Conservation (phyloP, 768 basidiomycete genomes). For the Lentinus brumalis region DNA sequence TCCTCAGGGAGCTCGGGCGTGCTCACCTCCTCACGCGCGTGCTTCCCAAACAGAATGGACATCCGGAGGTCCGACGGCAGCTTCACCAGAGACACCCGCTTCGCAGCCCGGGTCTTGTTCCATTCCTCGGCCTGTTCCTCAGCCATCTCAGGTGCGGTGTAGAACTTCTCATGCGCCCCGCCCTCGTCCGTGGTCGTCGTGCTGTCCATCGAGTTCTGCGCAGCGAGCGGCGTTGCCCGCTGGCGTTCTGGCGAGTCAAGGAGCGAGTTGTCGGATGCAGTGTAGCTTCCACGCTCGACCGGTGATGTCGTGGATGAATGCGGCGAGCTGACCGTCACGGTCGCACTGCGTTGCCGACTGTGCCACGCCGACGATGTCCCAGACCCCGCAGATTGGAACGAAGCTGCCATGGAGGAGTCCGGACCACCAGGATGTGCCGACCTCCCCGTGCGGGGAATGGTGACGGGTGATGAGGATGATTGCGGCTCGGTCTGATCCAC, state of each 20-base stretch:
- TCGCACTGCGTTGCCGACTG: conserved; percentile 9
- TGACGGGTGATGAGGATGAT: conserved; percentile 15
- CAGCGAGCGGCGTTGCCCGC: conserved; percentile 17
- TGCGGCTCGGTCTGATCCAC: conserved; percentile 21
- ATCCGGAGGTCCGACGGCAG: conserved; percentile 59
- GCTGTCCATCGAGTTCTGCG: conserved; percentile 25
- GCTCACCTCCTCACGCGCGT: conserved; percentile 20
- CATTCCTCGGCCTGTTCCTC: conserved; percentile 86
- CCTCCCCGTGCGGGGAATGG: conserved; percentile 6
- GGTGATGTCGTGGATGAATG: conserved; percentile 20
- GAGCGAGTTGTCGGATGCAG: conserved; percentile 9
- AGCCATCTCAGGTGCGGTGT: conserved; percentile 45
- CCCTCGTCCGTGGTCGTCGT: conserved; percentile 17
- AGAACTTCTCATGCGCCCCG: conserved; percentile 46
- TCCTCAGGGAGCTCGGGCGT: conserved; percentile 10
- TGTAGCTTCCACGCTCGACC: not conserved
- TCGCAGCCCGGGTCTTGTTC: conserved; percentile 82
- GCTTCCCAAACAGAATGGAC: conserved; percentile 30
- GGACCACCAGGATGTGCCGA: conserved; percentile 34
- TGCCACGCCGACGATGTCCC: conserved; percentile 34
- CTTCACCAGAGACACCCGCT: conserved; percentile 80
- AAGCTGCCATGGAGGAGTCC: conserved; percentile 55
- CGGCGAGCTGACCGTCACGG: conserved; percentile 6
- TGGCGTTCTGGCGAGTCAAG: conserved; percentile 13
- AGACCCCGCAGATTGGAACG: conserved; percentile 64